These are phyloP conservation scores for Blastobotrys attinorum DNA, from an alignment of 805 yeast genomes.

Conservation along the genomic window DNA sequence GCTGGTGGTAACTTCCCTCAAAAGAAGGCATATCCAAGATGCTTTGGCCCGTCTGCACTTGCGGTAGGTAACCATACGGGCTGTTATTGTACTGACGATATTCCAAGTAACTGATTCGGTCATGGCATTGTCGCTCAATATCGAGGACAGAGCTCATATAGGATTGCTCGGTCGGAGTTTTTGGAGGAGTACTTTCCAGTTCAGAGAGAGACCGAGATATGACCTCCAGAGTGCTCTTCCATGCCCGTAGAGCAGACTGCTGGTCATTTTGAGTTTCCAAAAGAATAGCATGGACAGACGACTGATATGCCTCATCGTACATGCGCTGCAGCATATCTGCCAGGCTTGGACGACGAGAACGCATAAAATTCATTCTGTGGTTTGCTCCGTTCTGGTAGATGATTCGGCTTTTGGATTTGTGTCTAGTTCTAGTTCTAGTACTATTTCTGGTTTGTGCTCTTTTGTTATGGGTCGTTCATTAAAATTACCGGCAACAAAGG, in stretches of 20 bases:
- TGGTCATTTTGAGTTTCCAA: conserved; percentile 31
- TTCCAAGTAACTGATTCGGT: conserved; percentile 26
- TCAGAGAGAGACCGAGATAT: conserved; percentile 27
- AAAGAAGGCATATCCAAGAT: background rate
- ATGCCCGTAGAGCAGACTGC: conserved; percentile 28
- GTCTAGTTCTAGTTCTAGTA: too few species aligned
- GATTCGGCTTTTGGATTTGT: too few species aligned
- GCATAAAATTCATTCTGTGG: background rate
- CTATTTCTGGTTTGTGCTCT: too few species aligned
- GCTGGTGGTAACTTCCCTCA: too few species aligned
- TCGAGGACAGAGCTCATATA: conserved; percentile 31
- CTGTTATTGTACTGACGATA: conserved; percentile 2
- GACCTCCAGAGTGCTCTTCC: conserved; percentile 30
- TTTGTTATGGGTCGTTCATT: too few species aligned
- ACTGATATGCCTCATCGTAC: conserved; percentile 36
- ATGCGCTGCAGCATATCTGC: conserved; percentile 26
- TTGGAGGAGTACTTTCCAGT: conserved; percentile 26
- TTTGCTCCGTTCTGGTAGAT: too few species aligned
- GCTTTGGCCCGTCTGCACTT: background rate
- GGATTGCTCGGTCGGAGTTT: conserved; percentile 28
- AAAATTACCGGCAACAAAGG: too few species aligned
- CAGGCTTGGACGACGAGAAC: background rate
- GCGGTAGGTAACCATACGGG: background rate
- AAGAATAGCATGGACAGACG: conserved; percentile 33
- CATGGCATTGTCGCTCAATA: conserved; percentile 34